Conservation (phyloP, 169 alveolate genomes). For the Babesia ovata region DNA sequence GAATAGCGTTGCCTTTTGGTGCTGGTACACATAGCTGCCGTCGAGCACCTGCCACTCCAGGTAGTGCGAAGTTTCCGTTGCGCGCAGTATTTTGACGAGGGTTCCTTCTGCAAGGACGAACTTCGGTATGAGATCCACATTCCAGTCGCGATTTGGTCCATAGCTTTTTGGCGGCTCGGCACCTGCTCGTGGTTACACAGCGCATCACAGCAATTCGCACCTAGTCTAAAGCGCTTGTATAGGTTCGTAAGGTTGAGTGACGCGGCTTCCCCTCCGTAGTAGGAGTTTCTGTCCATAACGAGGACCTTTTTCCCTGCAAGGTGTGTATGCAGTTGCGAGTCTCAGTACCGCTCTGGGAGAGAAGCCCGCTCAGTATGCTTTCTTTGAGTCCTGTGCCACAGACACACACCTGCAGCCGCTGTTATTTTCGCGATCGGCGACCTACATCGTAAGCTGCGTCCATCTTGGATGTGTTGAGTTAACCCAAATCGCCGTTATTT, state of each 20-base stretch:
- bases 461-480: conserved; percentile 11
- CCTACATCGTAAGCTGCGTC: conserved; percentile 64
- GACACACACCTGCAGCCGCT: conserved; percentile 81
- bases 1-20: conserved; percentile 93
- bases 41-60: conserved; percentile 96
- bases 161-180: conserved; percentile 87
- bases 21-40: conserved; percentile 96
- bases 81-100: conserved; percentile 92
- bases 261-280: conserved; percentile 99
- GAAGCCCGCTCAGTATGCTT: conserved; percentile 95
- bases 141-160: conserved; percentile 98
- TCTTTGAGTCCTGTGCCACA: conserved; percentile 98
- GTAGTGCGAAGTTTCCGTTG: conserved; percentile 92
- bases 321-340: neutral
- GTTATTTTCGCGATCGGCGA: neutral
- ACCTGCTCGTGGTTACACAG: conserved; percentile 62
- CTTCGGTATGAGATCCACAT: conserved; percentile 97
- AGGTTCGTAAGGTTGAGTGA: conserved; percentile 94
- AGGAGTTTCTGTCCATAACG: conserved; percentile 94
- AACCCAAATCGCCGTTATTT: no score
- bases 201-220: conserved; percentile 33
- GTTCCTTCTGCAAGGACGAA: conserved; percentile 97
- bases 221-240: conserved; percentile 91
- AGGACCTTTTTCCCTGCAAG: conserved; percentile 93
- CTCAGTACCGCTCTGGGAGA: conserved; percentile 82